Base-by-base conservation (phyloP, 495 filamentous ascomycete genomes). In the Podospora fimiseda region DNA sequence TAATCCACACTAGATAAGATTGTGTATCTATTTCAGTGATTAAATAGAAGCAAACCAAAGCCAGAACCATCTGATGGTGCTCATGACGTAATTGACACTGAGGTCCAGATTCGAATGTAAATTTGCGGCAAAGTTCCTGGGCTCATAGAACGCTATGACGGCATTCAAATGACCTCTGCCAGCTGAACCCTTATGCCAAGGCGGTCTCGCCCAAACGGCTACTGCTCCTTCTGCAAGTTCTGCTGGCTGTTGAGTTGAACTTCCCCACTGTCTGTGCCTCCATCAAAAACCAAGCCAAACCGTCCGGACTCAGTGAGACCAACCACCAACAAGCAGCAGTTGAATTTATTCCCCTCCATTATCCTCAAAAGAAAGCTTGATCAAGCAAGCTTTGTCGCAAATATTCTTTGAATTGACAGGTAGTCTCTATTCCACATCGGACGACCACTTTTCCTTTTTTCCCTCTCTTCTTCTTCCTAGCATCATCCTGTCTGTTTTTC, bases 131-230 rank as follows among this genome's bases (percentile, higher is more conserved):
- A n/a, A n/a, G n/a, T n/a, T n/a, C n/a, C n/a, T n/a, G n/a, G n/a
- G n/a, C n/a, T n/a, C n/a, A n/a, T n/a, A n/a, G n/a, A n/a, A n/a
- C n/a, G n/a, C n/a, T n/a, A n/a, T 56, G 53, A 56, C 53, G 48
- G 53, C 53, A 56, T 56, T n/a, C 14, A 9, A 5, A 41, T 20
- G 27, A 33, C 52, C 51, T 40, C 16, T 50, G 50, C 19, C 41
- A 16, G 36, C 51, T 20, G 43, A n/a, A 36, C n/a, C 6, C 13
- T 15, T 33, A 4, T 33, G 21, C 43, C 24, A 47, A 16, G 19
- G 36, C 43, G 51, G 43, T 27, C 15, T 20, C 14, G 33, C 38
- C 14, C 9, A 42, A 33, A 33, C 27, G 27, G 27, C 42, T 21
- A 3, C 13, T 13, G 42, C 42, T 21, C 42, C 42, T 3, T 42